A percentile compares a stretch with the other conserved stretches of the same genome.
phyloP scores from a whole-genome alignment of 2,329 filamentous ascomycete genomes.

The Fusarium sambucinum region DNA sequence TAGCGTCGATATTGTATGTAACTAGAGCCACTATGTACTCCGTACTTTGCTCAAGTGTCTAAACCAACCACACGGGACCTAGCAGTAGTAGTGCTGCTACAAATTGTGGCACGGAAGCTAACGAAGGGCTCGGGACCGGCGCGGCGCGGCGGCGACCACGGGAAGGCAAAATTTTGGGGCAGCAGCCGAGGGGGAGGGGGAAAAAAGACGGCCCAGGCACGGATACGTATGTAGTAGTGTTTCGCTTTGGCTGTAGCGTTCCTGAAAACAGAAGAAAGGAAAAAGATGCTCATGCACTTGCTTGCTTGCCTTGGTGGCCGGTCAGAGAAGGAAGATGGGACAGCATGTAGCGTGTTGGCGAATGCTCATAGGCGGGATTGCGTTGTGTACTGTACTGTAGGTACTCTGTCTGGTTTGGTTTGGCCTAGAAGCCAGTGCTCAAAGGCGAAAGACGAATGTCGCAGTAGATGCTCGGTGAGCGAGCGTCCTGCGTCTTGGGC shows the following conservation, averaged over 20 bases:
- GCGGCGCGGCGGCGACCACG: constrained; percentile 44
- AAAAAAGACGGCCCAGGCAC: constrained; percentile 7
- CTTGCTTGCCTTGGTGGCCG: constrained; percentile 7
- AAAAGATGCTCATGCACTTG: constrained; percentile 37
- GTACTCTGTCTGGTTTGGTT: constrained; percentile 2
- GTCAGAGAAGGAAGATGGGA: constrained; percentile 24
- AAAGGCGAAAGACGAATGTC: constrained; percentile 28
- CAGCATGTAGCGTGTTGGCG: constrained; percentile 38
- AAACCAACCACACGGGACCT: constrained; percentile 47
- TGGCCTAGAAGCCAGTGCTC: constrained; percentile 33
- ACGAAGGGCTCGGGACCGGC: constrained; percentile 41
- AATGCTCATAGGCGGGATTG: constrained; percentile 36
- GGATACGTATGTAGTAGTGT: constrained; percentile 18
- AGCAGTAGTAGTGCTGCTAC: constrained; percentile 40
- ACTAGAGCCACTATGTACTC: constrained; percentile 36
- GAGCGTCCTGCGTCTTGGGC: constrained; percentile 34
- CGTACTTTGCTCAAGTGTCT: constrained; percentile 30
- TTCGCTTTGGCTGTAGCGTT: constrained; percentile 30
- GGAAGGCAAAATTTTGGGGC: constrained; percentile 42
- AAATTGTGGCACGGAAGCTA: constrained; percentile 46
- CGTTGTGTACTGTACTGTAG: constrained; percentile 23
- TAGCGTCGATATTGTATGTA: constrained; percentile 29
- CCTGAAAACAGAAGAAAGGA: constrained; percentile 45
- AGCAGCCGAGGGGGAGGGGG: constrained; percentile 21
- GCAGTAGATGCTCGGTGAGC: constrained; percentile 30